Percentiles rank a stretch among this genome's conserved stretches.
Conservation (phyloP, 2,329 filamentous ascomycete genomes). For the Emergomyces orientalis region DNA sequence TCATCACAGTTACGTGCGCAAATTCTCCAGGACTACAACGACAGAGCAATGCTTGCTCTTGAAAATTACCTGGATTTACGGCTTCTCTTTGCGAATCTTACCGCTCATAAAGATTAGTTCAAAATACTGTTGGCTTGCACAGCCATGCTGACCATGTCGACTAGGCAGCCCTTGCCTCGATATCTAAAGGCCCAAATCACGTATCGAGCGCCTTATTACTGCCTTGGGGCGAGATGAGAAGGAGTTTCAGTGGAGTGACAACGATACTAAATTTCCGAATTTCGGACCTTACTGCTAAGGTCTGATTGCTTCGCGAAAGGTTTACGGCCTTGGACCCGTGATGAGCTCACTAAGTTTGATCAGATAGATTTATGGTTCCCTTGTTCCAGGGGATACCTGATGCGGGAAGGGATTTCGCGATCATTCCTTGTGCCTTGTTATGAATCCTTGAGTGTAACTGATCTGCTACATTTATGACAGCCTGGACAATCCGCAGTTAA, state of each 20-base stretch:
- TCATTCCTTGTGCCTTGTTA: background rate
- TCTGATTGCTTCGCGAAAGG: background rate
- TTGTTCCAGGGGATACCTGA: no score
- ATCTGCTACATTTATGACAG: background rate
- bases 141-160: background rate
- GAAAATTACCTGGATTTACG: background rate
- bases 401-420: background rate
- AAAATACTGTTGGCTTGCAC: background rate
- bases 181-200: background rate
- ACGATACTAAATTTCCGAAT: no score
- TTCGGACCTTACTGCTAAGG: background rate
- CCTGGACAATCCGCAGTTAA: background rate
- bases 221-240: background rate
- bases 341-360: background rate
- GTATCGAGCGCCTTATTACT: no score
- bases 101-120: background rate
- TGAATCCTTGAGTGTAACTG: background rate
- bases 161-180: background rate
- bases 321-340: background rate
- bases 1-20: background rate
- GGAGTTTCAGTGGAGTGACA: background rate
- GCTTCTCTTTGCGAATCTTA: background rate
- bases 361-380: background rate
- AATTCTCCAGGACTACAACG: background rate
- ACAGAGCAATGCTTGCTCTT: background rate